These are phyloP conservation scores for Nannochloropsis oceanica DNA, from an alignment of 108 stramenopile species.

Conservation along the genomic window DNA sequence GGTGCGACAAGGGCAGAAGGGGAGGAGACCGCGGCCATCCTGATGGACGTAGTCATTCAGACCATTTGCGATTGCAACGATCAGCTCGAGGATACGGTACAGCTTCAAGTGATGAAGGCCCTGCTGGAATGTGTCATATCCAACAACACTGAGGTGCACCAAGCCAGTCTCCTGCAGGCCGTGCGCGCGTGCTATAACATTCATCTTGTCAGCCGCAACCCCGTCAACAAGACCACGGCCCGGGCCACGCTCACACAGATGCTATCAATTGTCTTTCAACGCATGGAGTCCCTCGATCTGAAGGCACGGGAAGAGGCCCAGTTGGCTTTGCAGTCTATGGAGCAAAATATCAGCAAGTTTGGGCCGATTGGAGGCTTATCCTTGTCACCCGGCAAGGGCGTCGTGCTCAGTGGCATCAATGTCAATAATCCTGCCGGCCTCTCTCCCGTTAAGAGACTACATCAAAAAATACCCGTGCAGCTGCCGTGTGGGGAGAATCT, in stretches of 20 bases:
- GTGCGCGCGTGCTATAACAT: conserved; percentile 82
- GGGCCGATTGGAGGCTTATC: not conserved
- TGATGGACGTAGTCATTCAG: conserved; percentile 18
- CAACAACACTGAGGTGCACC: conserved; percentile 41
- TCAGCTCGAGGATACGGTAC: conserved; percentile 40
- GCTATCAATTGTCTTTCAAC: conserved; percentile 64
- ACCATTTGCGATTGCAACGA: conserved; percentile 41
- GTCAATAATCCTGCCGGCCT: not conserved
- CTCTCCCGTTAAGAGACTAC: not conserved
- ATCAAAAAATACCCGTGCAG: not conserved
- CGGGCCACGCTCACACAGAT: conserved; percentile 85
- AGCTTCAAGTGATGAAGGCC: conserved; percentile 54
- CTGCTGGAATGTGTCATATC: conserved; percentile 44
- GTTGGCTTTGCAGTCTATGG: not conserved
- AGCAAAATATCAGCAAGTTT: not conserved
- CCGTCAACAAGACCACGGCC: conserved; percentile 82
- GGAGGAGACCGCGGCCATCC: not conserved
- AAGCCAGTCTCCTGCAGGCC: conserved; percentile 65
- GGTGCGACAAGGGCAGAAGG: conserved; percentile 1
- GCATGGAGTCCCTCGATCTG: conserved; percentile 68
- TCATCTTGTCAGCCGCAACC: conserved; percentile 59
- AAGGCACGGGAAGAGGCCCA: not conserved
- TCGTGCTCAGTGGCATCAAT: not conserved
- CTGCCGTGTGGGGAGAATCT: not conserved
- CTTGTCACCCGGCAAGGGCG: not conserved